A percentile compares a stretch with the other conserved stretches of the same genome.
These are phyloP conservation scores for Cetraspora pellucida DNA, from an alignment of 192 early-diverging fungal species.

Conservation along the genomic window DNA sequence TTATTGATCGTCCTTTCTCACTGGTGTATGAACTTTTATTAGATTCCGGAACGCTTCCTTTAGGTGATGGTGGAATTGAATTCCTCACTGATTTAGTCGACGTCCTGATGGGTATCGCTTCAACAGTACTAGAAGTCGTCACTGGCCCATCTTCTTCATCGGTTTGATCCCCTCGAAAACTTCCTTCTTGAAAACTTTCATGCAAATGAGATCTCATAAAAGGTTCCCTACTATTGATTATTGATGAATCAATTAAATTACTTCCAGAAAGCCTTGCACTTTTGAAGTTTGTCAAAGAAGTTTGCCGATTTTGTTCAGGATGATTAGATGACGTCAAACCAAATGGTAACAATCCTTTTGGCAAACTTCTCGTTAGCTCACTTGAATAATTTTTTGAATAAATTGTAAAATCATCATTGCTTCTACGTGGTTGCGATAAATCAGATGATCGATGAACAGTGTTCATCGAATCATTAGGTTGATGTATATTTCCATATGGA, in stretches of 20 bases:
- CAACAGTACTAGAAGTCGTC: neutral
- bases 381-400: conserved; percentile 29
- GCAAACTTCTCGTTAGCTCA: conserved; percentile 45
- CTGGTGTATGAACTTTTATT: conserved; percentile 37
- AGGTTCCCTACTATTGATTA: neutral
- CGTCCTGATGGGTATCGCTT: conserved; percentile 49
- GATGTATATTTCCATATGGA: too few relatives aligned
- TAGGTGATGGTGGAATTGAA: conserved; percentile 35
- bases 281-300: neutral
- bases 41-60: neutral
- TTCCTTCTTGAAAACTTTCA: neutral
- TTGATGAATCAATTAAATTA: neutral
- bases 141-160: conserved; percentile 3
- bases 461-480: neutral
- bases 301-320: neutral
- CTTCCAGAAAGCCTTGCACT: neutral
- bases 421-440: neutral
- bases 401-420: conserved; percentile 32
- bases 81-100: conserved; percentile 28
- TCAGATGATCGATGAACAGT: neutral
- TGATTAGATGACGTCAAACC: neutral
- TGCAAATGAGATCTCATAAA: neutral
- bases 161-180: conserved; percentile 17
- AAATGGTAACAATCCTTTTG: conserved; percentile 28
- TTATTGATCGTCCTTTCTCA: conserved; percentile 32